A percentile compares a stretch with the other conserved stretches of the same genome.
Conservation (phyloP, 306 rosid species). For the Vicia sativa region DNA sequence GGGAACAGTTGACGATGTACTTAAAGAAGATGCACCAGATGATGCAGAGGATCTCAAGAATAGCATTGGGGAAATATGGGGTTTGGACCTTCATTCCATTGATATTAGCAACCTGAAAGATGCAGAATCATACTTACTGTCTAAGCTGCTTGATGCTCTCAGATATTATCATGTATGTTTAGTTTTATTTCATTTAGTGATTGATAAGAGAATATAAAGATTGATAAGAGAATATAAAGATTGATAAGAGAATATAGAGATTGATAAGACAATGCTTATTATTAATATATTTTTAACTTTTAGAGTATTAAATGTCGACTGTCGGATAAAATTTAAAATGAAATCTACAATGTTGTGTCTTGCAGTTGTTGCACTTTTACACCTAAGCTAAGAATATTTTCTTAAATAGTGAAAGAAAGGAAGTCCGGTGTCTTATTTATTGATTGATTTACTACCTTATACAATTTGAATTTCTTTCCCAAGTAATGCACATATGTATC, state of each 20-base stretch:
- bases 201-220: too few relatives aligned
- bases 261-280: too few relatives aligned
- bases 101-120: constrained; percentile 47
- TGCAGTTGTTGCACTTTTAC: background rate
- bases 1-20: constrained; percentile 43
- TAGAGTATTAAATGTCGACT: background rate
- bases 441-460: background rate
- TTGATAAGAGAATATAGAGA: too few relatives aligned
- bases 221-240: too few relatives aligned
- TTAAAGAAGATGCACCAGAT: constrained; percentile 44
- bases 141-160: constrained; percentile 76
- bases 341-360: constrained; percentile 5
- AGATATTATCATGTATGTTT: constrained; percentile 70
- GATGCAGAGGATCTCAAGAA: constrained; percentile 48
- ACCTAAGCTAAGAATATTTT: background rate
- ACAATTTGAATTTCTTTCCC: background rate
- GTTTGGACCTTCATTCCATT: constrained; percentile 44
- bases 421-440: constrained; percentile 11
- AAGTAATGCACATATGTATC: constrained; percentile 15
- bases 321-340: background rate
- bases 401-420: background rate
- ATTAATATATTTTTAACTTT: too few relatives aligned
- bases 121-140: constrained; percentile 55
- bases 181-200: background rate
- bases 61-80: constrained; percentile 74